Base-by-base conservation (phyloP, 441 rosid genomes). In the Metrosideros polymorpha region DNA sequence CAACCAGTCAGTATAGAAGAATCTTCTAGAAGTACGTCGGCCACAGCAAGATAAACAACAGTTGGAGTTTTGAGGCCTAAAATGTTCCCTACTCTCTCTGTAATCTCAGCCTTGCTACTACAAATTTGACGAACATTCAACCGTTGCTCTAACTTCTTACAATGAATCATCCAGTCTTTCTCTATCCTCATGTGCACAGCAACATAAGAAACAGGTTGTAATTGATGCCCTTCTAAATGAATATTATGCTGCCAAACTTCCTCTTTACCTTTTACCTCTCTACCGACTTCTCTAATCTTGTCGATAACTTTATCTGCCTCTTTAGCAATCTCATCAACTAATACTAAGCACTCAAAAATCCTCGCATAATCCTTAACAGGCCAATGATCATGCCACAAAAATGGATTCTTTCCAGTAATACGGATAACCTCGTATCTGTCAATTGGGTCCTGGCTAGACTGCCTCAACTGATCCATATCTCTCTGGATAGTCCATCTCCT, bases 321-420 rank as follows among this genome's bases (percentile, higher is more conserved):
- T 61, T 87, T 91, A 2, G 93, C 82, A 87, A 96, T 94, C 87
- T 94, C 99, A 54, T 94, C 95, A 2, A 95, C 94, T 79, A 95
- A 93, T 66, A 90, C 95, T 86, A 98, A 91, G 86, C 99, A 96
- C 87, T 96, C 99, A 88, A 98, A 94, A 71, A 95, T 91, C 90
- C 89, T 95, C 12, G 98, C 99, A 85, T 98, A 96, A 84, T 96
- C 98, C 89, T 89, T 90, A 35, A 96, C 95, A 1, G 98, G 95
- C 99, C 99, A 96, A 89, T 98, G 99, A 89, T 98, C 99, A 45
- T 96, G 99, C 99, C 99, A 98, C 88, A 98, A 85, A 90, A 97
- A 97, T 0, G 99, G 97, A 85, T 95, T 98, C 89, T 98, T 98
- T 47, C 98, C 98, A 6, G 88, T 90, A 52, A 98, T 86, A 61